Conservation (phyloP, 2,329 filamentous ascomycete species). For the Colletotrichum tropicicola region DNA sequence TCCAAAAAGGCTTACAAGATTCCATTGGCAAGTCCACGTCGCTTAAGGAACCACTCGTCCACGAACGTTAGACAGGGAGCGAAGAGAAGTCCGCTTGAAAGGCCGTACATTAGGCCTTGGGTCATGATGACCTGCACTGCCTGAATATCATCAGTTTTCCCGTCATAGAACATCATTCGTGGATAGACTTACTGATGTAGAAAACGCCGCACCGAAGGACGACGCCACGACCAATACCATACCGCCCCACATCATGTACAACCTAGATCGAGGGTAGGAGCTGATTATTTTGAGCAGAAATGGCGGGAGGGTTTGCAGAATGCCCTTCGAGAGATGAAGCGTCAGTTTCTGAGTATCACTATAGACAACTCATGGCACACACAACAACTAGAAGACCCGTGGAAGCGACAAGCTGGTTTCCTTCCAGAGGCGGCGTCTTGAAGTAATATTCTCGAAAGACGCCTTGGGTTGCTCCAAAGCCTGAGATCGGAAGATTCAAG, state of each 20-base stretch:
- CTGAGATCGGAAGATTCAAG: background rate
- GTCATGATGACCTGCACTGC: constrained; percentile 7
- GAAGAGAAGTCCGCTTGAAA: constrained; percentile 43
- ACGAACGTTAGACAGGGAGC: constrained; percentile 46
- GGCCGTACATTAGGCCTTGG: constrained; percentile 7
- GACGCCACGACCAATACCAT: constrained; percentile 5
- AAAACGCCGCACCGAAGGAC: constrained; percentile 6
- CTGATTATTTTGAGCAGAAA: constrained; percentile 5
- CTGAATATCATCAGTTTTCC: background rate
- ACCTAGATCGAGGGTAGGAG: background rate
- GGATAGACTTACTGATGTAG: background rate
- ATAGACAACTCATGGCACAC: too few species aligned
- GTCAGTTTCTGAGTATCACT: background rate
- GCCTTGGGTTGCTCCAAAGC: constrained; percentile 11
- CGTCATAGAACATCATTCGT: background rate
- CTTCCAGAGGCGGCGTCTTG: constrained; percentile 5
- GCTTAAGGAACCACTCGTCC: constrained; percentile 50
- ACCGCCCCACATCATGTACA: constrained; percentile 8
- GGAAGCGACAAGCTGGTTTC: constrained; percentile 7
- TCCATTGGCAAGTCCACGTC: constrained; percentile 49
- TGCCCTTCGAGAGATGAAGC: background rate
- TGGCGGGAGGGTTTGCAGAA: background rate
- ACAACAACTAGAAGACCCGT: constrained; percentile 9
- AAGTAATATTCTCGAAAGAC: constrained; percentile 15
- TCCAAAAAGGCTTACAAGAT: constrained; percentile 31